Base-by-base conservation (phyloP, 768 basidiomycete species). In the Boletus sensibilis region DNA sequence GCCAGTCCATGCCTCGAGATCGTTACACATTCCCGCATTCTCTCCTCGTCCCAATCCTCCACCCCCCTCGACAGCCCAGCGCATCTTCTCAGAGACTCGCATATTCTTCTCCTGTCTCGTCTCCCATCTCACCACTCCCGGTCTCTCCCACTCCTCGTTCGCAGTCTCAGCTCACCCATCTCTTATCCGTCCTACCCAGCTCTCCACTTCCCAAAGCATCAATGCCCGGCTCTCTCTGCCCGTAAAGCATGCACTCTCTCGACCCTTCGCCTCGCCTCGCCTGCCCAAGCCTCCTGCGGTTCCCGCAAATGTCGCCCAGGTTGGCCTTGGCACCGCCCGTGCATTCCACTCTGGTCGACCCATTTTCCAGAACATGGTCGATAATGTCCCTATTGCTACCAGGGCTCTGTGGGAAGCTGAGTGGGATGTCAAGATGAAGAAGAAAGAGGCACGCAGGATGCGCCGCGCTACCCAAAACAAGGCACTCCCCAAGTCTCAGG, bases 321-420 rank as follows among this genome's bases (percentile, higher is more conserved):
- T 94, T 21, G 92, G 92, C 5, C 76, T 94, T 3, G 88, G 89
- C 37, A 80, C 82, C 0, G 88, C 86, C 0, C 78, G 92, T 37
- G 89, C 84, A 64, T 94, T 94, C 69, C 84, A 85, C 23, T 82
- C 85, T 3, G 80, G 78, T 12, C 83, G 87, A 3, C 87, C 88
- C 4, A 79, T 92, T 42, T 92, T 93, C 76, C 85, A 91, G 68
- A 85, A 88, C 67, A 70, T 94, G 40, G 83, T 84, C 2, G 82
- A 92, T 67, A 92, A 92, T 64, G 84, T 90, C 1, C 92, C 92
- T 8, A 73, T 94, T n/a, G 79, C 83, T 1, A 82, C 81, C 10
- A 81, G 92, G 27, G 86, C 92, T 3, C 75, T 92, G 41, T 84
- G 83, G 67, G 87, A 92, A 68, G 84, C 82, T 0, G 88, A 92